phyloP scores from a whole-genome alignment of 2,329 filamentous ascomycete species.

The Diaporthe sp. region DNA sequence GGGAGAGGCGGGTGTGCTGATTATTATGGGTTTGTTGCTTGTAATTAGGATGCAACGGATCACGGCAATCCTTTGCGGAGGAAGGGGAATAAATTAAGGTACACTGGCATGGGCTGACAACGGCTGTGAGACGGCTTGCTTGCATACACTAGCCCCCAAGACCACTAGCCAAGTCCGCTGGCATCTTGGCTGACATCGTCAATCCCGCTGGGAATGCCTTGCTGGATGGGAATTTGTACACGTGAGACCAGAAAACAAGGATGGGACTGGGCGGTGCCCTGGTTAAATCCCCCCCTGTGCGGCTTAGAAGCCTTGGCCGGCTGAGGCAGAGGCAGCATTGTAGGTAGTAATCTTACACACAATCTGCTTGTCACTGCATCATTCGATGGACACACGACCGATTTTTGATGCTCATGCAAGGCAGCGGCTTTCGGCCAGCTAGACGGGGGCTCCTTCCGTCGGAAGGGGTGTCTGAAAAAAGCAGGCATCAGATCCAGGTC shows the following conservation, averaged over 20 bases:
- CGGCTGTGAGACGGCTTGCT: not conserved
- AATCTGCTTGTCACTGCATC: not conserved
- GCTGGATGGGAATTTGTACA: not conserved
- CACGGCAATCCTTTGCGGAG: not conserved
- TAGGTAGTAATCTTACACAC: slow-evolving; percentile 1
- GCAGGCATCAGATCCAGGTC: not conserved
- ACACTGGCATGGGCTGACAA: slow-evolving; percentile 2
- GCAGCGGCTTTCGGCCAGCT: slow-evolving; percentile 15
- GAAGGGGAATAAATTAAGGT: slow-evolving; percentile 1
- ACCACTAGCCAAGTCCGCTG: not conserved
- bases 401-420: slow-evolving; percentile 2
- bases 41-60: not conserved
- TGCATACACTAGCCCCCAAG: not conserved
- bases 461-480: not conserved
- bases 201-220: not conserved
- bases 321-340: slow-evolving; percentile 1
- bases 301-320: slow-evolving; percentile 9
- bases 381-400: slow-evolving; percentile 10
- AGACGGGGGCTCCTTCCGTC: not conserved
- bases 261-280: slow-evolving; percentile 3
- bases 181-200: slow-evolving; percentile 27
- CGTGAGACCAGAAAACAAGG: slow-evolving; percentile 20
- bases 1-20: not conserved
- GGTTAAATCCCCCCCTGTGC: not conserved
- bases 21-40: not conserved